These are phyloP conservation scores for Hypoxylon perforatum DNA, from an alignment of 495 filamentous ascomycete genomes.

Conservation along the genomic window DNA sequence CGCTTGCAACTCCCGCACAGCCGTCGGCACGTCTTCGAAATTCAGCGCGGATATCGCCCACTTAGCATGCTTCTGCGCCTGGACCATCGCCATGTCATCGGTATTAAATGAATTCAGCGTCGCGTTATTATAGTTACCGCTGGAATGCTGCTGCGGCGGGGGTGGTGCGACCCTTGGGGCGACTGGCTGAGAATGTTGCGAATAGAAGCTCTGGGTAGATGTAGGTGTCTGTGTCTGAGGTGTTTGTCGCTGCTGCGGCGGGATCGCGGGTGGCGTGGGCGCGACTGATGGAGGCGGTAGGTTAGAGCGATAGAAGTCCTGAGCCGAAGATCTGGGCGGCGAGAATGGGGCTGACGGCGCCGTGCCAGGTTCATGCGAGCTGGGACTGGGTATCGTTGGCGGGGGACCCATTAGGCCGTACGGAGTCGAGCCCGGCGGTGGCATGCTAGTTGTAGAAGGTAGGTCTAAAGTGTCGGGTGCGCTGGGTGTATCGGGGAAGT, in stretches of 20 bases:
- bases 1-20: slow-evolving; percentile 81
- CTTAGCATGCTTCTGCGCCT: slow-evolving; percentile 93
- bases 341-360: slow-evolving; percentile 26
- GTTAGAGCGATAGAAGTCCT: slow-evolving; percentile 39
- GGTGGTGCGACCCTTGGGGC: slow-evolving; percentile 11
- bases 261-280: slow-evolving; percentile 26
- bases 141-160: slow-evolving; percentile 32
- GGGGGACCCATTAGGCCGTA: slow-evolving; percentile 24
- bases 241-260: slow-evolving; percentile 26
- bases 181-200: slow-evolving; percentile 30
- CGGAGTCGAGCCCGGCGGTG: slow-evolving; percentile 27
- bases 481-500: slow-evolving; percentile 37
- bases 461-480: slow-evolving; percentile 38
- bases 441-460: slow-evolving; percentile 43
- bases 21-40: slow-evolving; percentile 94
- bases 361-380: slow-evolving; percentile 42
- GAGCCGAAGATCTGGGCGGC: slow-evolving; percentile 25
- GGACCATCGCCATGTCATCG: slow-evolving; percentile 79
- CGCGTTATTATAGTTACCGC: slow-evolving; percentile 12
- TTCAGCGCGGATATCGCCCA: slow-evolving; percentile 98
- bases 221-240: slow-evolving; percentile 30
- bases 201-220: slow-evolving; percentile 26
- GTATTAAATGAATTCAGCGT: slow-evolving; percentile 36
- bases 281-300: slow-evolving; percentile 11
- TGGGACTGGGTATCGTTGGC: slow-evolving; percentile 35